Percentiles rank a stretch among this genome's conserved stretches.
Evolutionary conservation across 331 rosid genomes (phyloP).

Genomic region (Cydonia oblonga): DNA sequence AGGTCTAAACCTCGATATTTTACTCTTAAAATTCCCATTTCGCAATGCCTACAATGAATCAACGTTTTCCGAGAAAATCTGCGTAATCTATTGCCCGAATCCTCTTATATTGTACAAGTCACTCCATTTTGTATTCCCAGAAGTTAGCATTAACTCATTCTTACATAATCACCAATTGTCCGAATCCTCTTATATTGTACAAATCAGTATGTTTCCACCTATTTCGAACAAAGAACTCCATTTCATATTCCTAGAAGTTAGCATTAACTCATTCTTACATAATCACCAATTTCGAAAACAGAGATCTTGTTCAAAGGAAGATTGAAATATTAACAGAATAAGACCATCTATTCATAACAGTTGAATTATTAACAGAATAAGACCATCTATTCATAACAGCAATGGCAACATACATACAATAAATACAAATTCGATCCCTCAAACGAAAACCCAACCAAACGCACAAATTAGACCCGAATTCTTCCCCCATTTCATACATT

Average conservation of each 20-base stretch:
- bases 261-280: too few relatives aligned
- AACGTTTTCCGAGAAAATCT: neutral
- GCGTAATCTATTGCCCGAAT: neutral
- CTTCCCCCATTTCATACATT: neutral
- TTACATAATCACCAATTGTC: neutral
- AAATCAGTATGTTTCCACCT: too few relatives aligned
- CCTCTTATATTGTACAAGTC: too few relatives aligned
- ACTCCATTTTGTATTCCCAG: too few relatives aligned
- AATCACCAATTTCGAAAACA: neutral
- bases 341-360: neutral
- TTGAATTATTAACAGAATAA: neutral
- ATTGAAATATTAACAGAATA: neutral
- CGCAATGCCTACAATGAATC: neutral
- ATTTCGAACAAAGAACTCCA: too few relatives aligned
- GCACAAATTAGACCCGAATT: conserved; percentile 4
- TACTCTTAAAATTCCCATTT: neutral
- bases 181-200: too few relatives aligned
- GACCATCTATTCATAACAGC: neutral
- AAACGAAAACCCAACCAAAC: conserved; percentile 1
- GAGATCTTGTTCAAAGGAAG: neutral
- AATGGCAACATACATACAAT: conserved; percentile 2
- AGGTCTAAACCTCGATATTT: neutral
- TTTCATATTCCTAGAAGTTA: too few relatives aligned
- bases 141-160: too few relatives aligned
- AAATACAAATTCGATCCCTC: conserved; percentile 13